These are phyloP conservation scores for Gossypium sturtianum DNA, from an alignment of 345 rosid genomes.

Conservation along the genomic window DNA sequence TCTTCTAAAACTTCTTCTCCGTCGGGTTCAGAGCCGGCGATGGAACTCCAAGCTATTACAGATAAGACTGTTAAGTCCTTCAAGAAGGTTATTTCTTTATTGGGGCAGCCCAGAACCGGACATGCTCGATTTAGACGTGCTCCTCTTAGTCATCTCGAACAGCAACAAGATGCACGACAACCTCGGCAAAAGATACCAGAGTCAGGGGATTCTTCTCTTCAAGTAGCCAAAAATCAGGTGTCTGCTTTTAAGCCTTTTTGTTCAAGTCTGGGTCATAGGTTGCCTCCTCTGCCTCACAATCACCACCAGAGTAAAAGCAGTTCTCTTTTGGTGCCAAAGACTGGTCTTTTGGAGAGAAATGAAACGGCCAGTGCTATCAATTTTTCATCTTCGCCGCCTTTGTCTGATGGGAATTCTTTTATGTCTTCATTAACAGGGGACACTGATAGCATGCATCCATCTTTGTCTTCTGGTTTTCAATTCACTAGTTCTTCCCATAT, in stretches of 20 bases:
- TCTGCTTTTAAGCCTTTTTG: constrained; percentile 70
- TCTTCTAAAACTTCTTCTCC: background rate
- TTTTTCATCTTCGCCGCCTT: constrained; percentile 44
- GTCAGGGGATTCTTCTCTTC: constrained; percentile 14
- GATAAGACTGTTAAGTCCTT: constrained; percentile 71
- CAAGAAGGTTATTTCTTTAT: constrained; percentile 64
- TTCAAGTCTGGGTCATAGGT: constrained; percentile 58
- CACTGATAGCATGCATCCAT: constrained; percentile 47
- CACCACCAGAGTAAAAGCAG: constrained; percentile 18
- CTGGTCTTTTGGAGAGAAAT: constrained; percentile 31
- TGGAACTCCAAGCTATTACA: constrained; percentile 52
- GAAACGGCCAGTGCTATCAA: constrained; percentile 39
- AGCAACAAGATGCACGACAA: constrained; percentile 2
- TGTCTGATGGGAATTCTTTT: constrained; percentile 62
- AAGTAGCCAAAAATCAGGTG: constrained; percentile 25
- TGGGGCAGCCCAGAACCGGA: constrained; percentile 71
- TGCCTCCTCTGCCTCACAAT: constrained; percentile 69
- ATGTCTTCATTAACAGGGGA: constrained; percentile 73
- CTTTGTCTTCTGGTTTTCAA: constrained; percentile 63
- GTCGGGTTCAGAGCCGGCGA: constrained; percentile 14
- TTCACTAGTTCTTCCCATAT: constrained; percentile 48
- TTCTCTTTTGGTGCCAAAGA: constrained; percentile 20
- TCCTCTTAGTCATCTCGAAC: constrained; percentile 21
- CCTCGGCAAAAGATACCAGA: constrained; percentile 18
- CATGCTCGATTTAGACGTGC: constrained; percentile 85